Evolutionary conservation across 169 alveolate genomes (phyloP), one percentile per base, ranked within the genome.

Genomic region (Babesia bigemina): DNA sequence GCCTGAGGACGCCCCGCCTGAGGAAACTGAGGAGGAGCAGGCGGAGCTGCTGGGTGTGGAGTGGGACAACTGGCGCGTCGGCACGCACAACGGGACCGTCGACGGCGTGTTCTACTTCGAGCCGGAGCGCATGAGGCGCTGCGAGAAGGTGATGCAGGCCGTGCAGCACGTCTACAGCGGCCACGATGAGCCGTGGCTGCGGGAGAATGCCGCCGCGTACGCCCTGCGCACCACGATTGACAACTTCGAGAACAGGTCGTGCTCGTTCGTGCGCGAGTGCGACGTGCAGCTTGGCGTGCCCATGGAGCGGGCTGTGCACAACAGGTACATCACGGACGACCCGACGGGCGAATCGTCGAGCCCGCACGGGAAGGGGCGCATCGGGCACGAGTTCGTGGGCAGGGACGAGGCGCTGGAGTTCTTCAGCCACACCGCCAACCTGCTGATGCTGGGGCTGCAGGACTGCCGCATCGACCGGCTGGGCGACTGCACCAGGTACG

Each of bases 361-460:
- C 9, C 67, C 76, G 16, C 63, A 55, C 48, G 76, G 76, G 16
- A 55, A 33, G 36, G 58, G 53, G 21, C 63, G 17, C 22, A 67
- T 67, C 4, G 76, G 76, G 0, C 76, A 67, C 26, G 86, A 72
- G 60, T 82, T 82, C 63, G 89, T 82, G 17, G 89, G 89, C 28
- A 42, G 75, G 19, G 29, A 57, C 16, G 29, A 61, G 16, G 89
- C 89, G 0, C 50, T 52, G 19, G 48, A 47, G 14, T 82, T 73
- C 55, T 82, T 74, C 26, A 17, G 69, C 29, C 70, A 82, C 16
- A 50, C 70, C 0, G 28, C 49, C 24, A 82, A 82, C 22, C 53
- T 82, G 55, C 24, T 58, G 16, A 42, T 45, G 39, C 60, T 82
- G 21, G 79, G 67, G n/a, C 39, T 82, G 50, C 56, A 63, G 29